Evolutionary conservation across 345 rosid genomes (phyloP).

Genomic region (Euphorbia peplus): DNA sequence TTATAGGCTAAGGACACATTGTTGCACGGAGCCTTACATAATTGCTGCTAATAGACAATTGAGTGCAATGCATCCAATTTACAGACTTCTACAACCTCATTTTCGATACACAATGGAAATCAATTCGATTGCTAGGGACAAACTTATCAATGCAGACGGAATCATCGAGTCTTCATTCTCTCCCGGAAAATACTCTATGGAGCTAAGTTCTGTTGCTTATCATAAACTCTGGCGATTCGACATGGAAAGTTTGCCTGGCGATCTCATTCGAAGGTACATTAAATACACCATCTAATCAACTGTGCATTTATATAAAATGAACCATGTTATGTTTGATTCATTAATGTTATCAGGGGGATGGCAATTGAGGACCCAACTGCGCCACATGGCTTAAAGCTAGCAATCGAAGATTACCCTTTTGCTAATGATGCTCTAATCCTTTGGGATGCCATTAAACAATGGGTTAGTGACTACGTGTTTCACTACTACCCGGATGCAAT

Average conservation of each 20-base stretch:
- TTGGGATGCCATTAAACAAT: constrained; percentile 47
- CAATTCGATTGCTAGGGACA: constrained; percentile 61
- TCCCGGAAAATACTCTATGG: constrained; percentile 50
- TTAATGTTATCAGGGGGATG: constrained; percentile 44
- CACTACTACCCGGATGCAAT: constrained; percentile 38
- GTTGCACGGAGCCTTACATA: constrained; percentile 64
- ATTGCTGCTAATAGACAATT: constrained; percentile 67
- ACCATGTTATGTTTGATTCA: too few species aligned
- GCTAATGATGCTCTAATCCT: constrained; percentile 57
- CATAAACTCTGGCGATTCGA: constrained; percentile 54
- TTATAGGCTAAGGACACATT: constrained; percentile 38
- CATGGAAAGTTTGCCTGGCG: constrained; percentile 46
- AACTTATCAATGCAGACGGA: constrained; percentile 51
- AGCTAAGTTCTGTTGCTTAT: constrained; percentile 55
- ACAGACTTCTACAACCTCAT: constrained; percentile 58
- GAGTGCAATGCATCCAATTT: constrained; percentile 68
- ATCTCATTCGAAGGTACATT: constrained; percentile 50
- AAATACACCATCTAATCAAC: too few species aligned
- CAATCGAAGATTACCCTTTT: constrained; percentile 54
- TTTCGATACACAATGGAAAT: constrained; percentile 79
- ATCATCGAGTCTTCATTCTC: constrained; percentile 56
- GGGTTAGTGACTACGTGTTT: constrained; percentile 46
- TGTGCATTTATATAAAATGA: too few species aligned
- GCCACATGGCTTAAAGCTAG: constrained; percentile 51
- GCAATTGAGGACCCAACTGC: constrained; percentile 50